phyloP scores from a whole-genome alignment of 176 grass and related monocot species.

The Cymbopogon citratus region DNA sequence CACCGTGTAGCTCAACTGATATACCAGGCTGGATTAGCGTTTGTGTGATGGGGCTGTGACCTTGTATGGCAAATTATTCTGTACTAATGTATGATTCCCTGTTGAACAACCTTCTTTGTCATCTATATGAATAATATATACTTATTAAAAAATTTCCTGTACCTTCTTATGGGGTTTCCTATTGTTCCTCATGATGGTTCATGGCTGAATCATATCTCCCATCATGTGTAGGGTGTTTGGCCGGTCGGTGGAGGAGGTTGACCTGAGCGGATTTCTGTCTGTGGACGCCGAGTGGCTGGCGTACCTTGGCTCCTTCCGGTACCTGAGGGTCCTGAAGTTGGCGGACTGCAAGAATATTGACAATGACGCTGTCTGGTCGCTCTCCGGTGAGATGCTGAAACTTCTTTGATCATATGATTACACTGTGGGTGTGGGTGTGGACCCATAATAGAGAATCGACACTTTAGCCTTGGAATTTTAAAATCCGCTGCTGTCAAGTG shows the following conservation, averaged over 20 bases:
- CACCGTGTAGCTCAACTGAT: background rate
- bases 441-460: background rate
- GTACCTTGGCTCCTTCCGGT: conserved; percentile 69
- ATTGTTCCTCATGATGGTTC: background rate
- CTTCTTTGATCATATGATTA: background rate
- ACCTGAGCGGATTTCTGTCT: conserved; percentile 47
- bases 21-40: conserved; percentile 1
- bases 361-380: conserved; percentile 53
- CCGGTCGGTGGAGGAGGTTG: conserved; percentile 52
- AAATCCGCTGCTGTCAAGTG: background rate
- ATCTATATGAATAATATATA: background rate
- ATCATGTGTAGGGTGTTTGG: conserved; percentile 54
- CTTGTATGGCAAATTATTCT: background rate
- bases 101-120: background rate
- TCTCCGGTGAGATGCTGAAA: conserved; percentile 43
- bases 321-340: conserved; percentile 50
- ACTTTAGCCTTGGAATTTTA: background rate
- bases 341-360: conserved; percentile 67
- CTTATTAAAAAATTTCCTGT: background rate
- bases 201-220: background rate
- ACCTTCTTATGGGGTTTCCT: background rate
- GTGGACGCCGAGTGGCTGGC: conserved; percentile 78
- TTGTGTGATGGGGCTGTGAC: background rate
- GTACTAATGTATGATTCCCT: conserved; percentile 14
- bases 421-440: background rate